Evolutionary conservation across 2,329 filamentous ascomycete genomes (phyloP), one percentile per base, ranked within the genome.

Genomic region (Fusarium gaditjirri): DNA sequence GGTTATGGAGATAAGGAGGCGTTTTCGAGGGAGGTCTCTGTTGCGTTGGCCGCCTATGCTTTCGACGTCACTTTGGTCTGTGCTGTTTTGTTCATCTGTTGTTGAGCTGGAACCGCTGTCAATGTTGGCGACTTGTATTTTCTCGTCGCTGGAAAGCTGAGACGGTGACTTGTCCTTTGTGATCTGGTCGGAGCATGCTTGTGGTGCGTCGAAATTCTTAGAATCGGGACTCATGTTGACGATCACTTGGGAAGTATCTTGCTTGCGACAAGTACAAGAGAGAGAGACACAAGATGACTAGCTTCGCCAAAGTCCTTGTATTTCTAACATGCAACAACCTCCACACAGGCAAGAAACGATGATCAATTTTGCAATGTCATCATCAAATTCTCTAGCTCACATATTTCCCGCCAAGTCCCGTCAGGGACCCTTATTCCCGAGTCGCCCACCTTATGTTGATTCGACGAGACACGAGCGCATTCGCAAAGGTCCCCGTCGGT

Each of bases 21-120:
- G 77, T 41, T 77, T 79, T 3, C 66, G 78, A 46, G 71, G 82
- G 78, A 78, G 81, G 74, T 49, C 57, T 29, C 44, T 82, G 68
- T 68, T 82, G 63, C 61, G 82, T 78, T 73, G 82, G 11, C 73
- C 75, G 31, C 77, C 76, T 19, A 78, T 66, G 44, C 76, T 77
- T 47, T 76, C 70, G 3, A 57, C 66, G 21, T 55, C 53, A n/a
- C 53, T 55, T 21, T 55, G 53, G 17, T 55, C 36, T 23, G 44
- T 46, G 25, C 13, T 21, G 11, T 14, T 46, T 10, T 23, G 50
- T 0, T 42, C 36, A 8, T 16, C 13, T 8, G 21, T 16, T 12
- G 27, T 19, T 27, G 19, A 38, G 49, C 49, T 52, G 19, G 33
- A 52, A 3, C 49, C 1, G 17, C 49, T 52, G 19, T 52, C 33